These are phyloP conservation scores for Pichia sp. DNA, from an alignment of 1,139 yeast species.

Conservation along the genomic window DNA sequence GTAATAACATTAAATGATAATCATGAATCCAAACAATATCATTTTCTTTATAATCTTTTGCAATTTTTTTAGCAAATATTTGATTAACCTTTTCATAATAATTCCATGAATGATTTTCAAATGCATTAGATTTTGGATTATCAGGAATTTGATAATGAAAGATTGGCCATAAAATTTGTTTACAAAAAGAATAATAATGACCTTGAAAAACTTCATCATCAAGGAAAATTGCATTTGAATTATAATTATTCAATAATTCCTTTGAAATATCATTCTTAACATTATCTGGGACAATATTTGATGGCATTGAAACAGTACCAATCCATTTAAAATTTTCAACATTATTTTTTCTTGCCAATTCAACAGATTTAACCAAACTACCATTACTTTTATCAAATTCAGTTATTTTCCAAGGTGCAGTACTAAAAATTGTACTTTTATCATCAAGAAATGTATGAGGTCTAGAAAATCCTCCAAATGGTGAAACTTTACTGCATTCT, in stretches of 20 bases:
- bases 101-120: constrained; percentile 93
- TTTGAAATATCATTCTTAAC: constrained; percentile 46
- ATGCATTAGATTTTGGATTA: constrained; percentile 87
- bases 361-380: constrained; percentile 80
- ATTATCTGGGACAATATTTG: constrained; percentile 62
- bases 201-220: constrained; percentile 79
- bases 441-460: constrained; percentile 42
- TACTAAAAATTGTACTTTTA: constrained; percentile 53
- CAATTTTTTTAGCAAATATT: constrained; percentile 69
- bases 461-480: constrained; percentile 71
- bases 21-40: constrained; percentile 90
- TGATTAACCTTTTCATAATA: constrained; percentile 73
- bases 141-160: constrained; percentile 95
- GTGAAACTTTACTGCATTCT: constrained; percentile 40
- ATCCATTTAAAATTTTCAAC: constrained; percentile 61
- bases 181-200: constrained; percentile 84
- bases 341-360: constrained; percentile 44
- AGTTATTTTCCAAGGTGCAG: constrained; percentile 71
- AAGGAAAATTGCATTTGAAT: constrained; percentile 63
- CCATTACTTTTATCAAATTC: constrained; percentile 78
- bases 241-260: constrained; percentile 40
- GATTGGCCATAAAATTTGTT: constrained; percentile 94
- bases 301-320: constrained; percentile 87
- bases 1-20: constrained; percentile 83
- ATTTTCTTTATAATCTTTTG: constrained; percentile 57